phyloP scores from a whole-genome alignment of 768 basidiomycete genomes.

The Flagelloscypha sp. region DNA sequence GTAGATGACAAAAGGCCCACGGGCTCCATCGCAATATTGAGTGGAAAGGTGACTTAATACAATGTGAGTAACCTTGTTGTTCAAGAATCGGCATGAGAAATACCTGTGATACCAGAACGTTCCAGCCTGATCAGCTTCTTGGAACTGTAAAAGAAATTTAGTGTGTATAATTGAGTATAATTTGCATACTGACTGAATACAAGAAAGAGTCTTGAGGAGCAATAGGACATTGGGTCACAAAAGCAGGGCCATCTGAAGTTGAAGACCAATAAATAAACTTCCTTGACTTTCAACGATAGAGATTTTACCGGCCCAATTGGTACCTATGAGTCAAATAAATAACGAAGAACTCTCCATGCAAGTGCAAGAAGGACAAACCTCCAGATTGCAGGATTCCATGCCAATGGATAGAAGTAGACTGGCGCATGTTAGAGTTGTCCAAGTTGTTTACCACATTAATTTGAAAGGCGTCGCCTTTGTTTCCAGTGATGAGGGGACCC shows the following conservation, averaged over 20 bases:
- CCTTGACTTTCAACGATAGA: conserved; percentile 11
- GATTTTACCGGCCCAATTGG: conserved; percentile 25
- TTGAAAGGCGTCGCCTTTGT: conserved; percentile 34
- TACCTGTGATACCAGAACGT: conserved; percentile 15
- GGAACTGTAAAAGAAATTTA: conserved; percentile 30
- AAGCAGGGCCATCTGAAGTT: conserved; percentile 26
- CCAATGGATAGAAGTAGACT: conserved; percentile 28
- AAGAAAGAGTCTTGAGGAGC: conserved; percentile 27
- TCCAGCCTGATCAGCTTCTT: conserved; percentile 24
- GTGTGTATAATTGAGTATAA: too few species aligned
- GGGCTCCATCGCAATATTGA: conserved; percentile 34
- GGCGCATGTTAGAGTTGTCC: conserved; percentile 28
- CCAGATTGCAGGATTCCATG: too few species aligned
- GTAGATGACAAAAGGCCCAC: conserved; percentile 31
- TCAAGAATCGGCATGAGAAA: conserved; percentile 9
- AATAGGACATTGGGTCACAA: conserved; percentile 37
- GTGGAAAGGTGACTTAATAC: conserved; percentile 7
- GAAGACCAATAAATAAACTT: too few species aligned
- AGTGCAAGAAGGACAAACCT: too few species aligned
- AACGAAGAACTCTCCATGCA: neutral
- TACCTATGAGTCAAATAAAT: conserved; percentile 6
- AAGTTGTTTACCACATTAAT: conserved; percentile 39
- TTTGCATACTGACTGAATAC: too few species aligned
- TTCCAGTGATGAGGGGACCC: conserved; percentile 36
- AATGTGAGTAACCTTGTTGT: neutral